Evolutionary conservation across 2,329 filamentous ascomycete genomes (phyloP).

Genomic region (Xylariaceae sp.): DNA sequence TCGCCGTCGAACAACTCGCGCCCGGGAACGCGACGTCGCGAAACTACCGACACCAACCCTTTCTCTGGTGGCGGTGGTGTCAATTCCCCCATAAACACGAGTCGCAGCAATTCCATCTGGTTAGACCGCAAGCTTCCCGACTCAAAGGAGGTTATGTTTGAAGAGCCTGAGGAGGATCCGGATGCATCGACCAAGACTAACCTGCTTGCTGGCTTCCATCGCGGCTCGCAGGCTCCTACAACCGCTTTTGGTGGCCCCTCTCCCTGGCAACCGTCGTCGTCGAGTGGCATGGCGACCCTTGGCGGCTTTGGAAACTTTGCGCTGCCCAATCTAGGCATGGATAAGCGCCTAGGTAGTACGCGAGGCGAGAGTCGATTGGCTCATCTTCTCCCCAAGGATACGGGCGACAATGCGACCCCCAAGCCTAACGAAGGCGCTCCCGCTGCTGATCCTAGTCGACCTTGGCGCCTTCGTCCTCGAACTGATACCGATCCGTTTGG

Average conservation of each 20-base stretch:
- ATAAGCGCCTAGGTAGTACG: slow-evolving; percentile 68
- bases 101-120: slow-evolving; percentile 56
- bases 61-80: slow-evolving; percentile 44
- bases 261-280: slow-evolving; percentile 42
- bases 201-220: slow-evolving; percentile 45
- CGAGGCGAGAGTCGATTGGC: slow-evolving; percentile 80
- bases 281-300: slow-evolving; percentile 59
- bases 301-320: slow-evolving; percentile 89
- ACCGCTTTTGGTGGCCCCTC: slow-evolving; percentile 40
- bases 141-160: slow-evolving; percentile 46
- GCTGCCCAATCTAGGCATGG: slow-evolving; percentile 55
- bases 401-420: slow-evolving; percentile 55
- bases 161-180: slow-evolving; percentile 45
- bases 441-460: slow-evolving; percentile 37
- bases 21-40: slow-evolving; percentile 73
- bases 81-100: slow-evolving; percentile 56
- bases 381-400: slow-evolving; percentile 75
- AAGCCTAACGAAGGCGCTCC: slow-evolving; percentile 47
- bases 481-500: slow-evolving; percentile 69
- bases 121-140: slow-evolving; percentile 51
- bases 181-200: slow-evolving; percentile 31
- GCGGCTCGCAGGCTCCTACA: slow-evolving; percentile 46
- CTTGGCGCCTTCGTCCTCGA: slow-evolving; percentile 56
- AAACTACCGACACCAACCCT: slow-evolving; percentile 68
- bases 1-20: slow-evolving; percentile 68